Conservation (phyloP, 1,139 yeast genomes). For the Blastobotrys serpentis region DNA sequence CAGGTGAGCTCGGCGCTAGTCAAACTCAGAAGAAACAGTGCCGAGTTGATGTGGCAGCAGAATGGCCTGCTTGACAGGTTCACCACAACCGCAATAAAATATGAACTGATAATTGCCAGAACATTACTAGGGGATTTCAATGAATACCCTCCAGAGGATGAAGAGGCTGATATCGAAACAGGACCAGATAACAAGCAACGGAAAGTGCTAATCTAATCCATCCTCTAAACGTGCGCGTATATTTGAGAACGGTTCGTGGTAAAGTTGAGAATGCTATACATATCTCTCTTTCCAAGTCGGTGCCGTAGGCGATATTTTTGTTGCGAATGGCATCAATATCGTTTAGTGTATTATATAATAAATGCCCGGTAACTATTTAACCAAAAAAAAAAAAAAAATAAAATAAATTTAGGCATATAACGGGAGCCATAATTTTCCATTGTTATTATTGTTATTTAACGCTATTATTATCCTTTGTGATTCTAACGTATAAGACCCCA, state of each 20-base stretch:
- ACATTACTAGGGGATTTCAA: neutral
- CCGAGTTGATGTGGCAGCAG: neutral
- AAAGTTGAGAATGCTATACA: too few species aligned
- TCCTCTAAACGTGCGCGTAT: neutral
- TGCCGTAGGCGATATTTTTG: constrained; percentile 4
- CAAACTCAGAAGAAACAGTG: neutral
- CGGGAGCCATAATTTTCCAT: too few species aligned
- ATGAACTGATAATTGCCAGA: neutral
- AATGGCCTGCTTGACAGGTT: neutral
- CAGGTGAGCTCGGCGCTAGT: neutral
- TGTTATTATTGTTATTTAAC: too few species aligned
- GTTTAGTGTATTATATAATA: too few species aligned
- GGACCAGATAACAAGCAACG: neutral
- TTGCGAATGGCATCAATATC: too few species aligned
- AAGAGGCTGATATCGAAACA: constrained; percentile 3
- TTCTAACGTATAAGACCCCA: too few species aligned
- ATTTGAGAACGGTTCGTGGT: neutral
- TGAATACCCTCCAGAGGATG: constrained; percentile 3
- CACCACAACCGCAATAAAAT: neutral
- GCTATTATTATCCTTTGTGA: too few species aligned
- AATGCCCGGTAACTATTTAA: neutral
- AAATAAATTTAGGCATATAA: too few species aligned
- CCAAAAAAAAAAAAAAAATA: too few species aligned
- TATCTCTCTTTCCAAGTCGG: too few species aligned
- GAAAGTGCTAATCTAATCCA: neutral